Base-by-base conservation (phyloP, 73 alveolate species). In the Tetrahymena borealis region DNA sequence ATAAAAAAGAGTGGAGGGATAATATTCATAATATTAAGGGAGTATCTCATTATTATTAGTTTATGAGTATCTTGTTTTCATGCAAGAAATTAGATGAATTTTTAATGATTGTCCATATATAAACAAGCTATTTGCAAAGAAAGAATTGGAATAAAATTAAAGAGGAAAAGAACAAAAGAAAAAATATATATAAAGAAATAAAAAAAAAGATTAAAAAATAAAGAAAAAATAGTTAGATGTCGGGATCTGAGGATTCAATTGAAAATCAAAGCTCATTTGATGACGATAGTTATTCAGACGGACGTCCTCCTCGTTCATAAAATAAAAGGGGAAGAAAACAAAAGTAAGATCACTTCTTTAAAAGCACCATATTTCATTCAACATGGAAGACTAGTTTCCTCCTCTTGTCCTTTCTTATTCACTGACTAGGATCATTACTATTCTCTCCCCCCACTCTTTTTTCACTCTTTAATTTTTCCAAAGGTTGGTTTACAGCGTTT, bases 111-210 rank as follows among this genome's bases (percentile, higher is more conserved):
- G 28, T 60, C n/a, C 28, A 60, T 60, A 60, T 24, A 24, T 1
- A 60, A 60, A 60, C 28, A 15, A 60, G 28, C 16, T 28, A 60
- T 24, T 60, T 60, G 28, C 28, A 60, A 60, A 60, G 85, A 60
- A 60, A 60, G 2, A 60, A 60, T 60, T 60, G 85, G 85, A 60
- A 60, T 60, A 60, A 60, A 60, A 60, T 60, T 60, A 60, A 60
- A 60, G 85, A n/a, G 85, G 85, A 60, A 60, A 60, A 60, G 85
- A 60, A 60, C 85, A 60, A 60, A 60, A 60, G 85, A 60, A 60
- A 60, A 60, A 60, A 60, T 60, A 60, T 60, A 60, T 60, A 60
- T 60, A 60, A 60, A 60, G 85, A 60, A 60, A 60, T 60, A 60
- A 60, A 60, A 60, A 60, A 60, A 60, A 60, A 60, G 85, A 60